Evolutionary conservation across 352 stramenopile species (phyloP), one percentile per base, ranked within the genome.

Genomic region (Discostella stelligera): DNA sequence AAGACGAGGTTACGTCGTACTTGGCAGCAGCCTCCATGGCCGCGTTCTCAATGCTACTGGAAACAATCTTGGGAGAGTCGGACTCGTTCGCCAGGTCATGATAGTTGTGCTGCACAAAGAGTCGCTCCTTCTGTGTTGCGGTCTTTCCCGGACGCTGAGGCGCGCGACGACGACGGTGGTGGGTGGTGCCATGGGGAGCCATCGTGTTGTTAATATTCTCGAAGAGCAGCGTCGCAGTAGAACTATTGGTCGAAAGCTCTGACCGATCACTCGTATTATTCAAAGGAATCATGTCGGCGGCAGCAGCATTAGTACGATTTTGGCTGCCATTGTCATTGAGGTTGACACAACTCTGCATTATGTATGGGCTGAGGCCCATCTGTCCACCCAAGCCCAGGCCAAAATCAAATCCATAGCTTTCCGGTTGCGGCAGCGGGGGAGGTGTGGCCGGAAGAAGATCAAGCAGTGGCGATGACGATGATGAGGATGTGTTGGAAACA

Each of bases 41-140:
- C 37, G 37, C 11, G 37, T 44, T 44, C 7, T 10, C 11, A 3
- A 14, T 1, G 32, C 32, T 9, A 44, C 11, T 44, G 7, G 37
- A 6, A 20, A 44, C 49, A 9, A 0, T 37, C 4, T 14, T 2
- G 54, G 67, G 56, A 18, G 18, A 16, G 39, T 71, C 64, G 16
- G 41, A 30, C 32, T 90, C 84, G 6, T 54, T 23, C 1, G 82
- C 79, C 9, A 79, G 74, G 55, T 91, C 85, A 49, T 74, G 67
- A 66, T 89, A 87, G 14, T 74, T 64, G 56, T 88, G 83, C 46
- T 80, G 44, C 9, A 87, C 80, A 67, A 88, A 86, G 1, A 84
- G 68, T n/a, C 83, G 66, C 58, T 70, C 68, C 48, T 86, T 84
- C 30, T 88, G 80, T 55, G 81, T 88, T n/a, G 76, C 74, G 7